Evolutionary conservation across 768 basidiomycete genomes (phyloP), one percentile per base, ranked within the genome.

Genomic region (Mycena capillaripes): DNA sequence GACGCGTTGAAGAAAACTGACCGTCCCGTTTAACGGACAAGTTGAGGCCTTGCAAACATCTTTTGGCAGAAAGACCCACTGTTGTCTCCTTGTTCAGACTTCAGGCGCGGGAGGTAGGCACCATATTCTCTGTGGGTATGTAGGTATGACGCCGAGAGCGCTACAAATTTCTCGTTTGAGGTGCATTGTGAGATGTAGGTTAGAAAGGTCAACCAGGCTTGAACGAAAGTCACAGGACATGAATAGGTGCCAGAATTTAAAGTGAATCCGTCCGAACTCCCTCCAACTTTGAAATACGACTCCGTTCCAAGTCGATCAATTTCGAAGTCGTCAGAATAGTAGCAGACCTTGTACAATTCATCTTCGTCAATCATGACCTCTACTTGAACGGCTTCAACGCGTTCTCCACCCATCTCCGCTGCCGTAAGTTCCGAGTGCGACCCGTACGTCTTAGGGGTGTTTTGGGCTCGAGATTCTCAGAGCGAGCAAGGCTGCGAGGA

Each of bases 401-500:
- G 65, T 38, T 66, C 65, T 32, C 65, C 65, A 14, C 65, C 65
- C 32, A 46, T 16, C 21, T 66, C 56, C n/a, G 65, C 66, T 2
- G 32, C 16, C 66, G 58, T 58, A n/a, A n/a, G 23, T 59, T 58
- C 44, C 56, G 42, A 25, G 66, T 67, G 1, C 66, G 66, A 27
- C 66, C 66, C 7, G 66, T 67, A 9, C 66, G 56, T 21, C 34
- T 9, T 9, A 58, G 2, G 44, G 66, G 66, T 36, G 44, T 32
- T 59, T 67, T 67, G 44, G 66, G 66, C 32, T 58, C 66, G 56
- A 67, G n/a, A n/a, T n/a, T n/a, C n/a, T n/a, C n/a, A n/a, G 48
- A 6, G 66, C 25, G 1, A 66, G 38, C 34, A 66, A 27, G 1
- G 65, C 56, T 23, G 56, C 42, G 32, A 67, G 66, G 46, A 67